Evolutionary conservation across 768 basidiomycete genomes (phyloP).

Genomic region (Boletus bicolor): DNA sequence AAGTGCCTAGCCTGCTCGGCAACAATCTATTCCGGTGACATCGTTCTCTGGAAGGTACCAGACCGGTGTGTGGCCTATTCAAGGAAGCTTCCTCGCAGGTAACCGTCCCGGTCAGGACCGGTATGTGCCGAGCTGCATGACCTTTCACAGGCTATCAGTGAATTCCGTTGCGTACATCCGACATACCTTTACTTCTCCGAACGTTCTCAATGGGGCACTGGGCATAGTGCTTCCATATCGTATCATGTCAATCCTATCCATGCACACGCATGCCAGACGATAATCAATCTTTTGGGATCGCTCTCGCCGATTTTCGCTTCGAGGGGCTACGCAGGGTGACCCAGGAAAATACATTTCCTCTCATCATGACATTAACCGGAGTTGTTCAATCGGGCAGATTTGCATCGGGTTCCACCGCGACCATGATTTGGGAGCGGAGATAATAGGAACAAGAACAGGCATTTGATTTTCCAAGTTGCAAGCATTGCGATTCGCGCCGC

Average conservation of each 20-base stretch:
- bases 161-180: background rate
- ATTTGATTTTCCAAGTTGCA: background rate
- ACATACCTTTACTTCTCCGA: too few relatives aligned
- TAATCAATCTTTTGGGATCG: too few relatives aligned
- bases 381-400: background rate
- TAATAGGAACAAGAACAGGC: background rate
- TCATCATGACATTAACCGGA: background rate
- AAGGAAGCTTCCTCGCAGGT: conserved; percentile 8
- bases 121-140: background rate
- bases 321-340: background rate
- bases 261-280: too few relatives aligned
- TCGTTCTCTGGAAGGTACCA: background rate
- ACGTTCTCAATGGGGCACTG: too few relatives aligned
- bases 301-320: too few relatives aligned
- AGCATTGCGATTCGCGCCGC: conserved; percentile 1
- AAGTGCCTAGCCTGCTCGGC: background rate
- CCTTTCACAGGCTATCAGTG: background rate
- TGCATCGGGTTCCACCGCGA: background rate
- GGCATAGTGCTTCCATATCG: too few relatives aligned
- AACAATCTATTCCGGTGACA: too few relatives aligned
- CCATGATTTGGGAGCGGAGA: background rate
- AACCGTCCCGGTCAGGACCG: background rate
- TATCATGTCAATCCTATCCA: too few relatives aligned
- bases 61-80: background rate
- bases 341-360: background rate